These are phyloP conservation scores for Elaeis oleifera DNA, from an alignment of 202 grass and related monocot genomes.

Conservation along the genomic window DNA sequence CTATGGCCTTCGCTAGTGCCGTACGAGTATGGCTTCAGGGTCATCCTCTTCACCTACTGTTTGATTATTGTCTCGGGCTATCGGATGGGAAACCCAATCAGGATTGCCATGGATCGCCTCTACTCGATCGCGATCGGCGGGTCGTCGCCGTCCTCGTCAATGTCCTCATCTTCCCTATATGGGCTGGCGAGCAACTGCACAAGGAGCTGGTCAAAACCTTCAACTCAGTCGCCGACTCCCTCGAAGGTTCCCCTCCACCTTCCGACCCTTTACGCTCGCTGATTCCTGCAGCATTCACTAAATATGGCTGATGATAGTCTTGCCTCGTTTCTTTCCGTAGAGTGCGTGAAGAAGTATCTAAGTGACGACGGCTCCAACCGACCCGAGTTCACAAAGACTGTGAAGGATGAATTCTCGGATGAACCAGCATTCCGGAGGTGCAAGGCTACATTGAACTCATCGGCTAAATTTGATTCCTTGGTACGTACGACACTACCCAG, in stretches of 20 bases:
- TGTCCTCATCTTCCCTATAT: constrained; percentile 57
- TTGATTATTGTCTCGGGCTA: constrained; percentile 81
- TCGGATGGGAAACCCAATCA: constrained; percentile 64
- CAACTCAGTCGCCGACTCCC: constrained; percentile 57
- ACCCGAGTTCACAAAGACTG: constrained; percentile 57
- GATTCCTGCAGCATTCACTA: background rate
- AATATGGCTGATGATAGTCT: background rate
- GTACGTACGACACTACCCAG: constrained; percentile 13
- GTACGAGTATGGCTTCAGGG: constrained; percentile 73
- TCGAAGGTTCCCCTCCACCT: constrained; percentile 45
- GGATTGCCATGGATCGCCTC: constrained; percentile 60
- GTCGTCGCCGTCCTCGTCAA: constrained; percentile 67
- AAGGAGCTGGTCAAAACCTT: constrained; percentile 69
- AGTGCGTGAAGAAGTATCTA: constrained; percentile 79
- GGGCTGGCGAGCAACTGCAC: constrained; percentile 74
- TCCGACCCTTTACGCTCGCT: background rate
- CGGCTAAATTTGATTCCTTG: constrained; percentile 60
- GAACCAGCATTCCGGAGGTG: constrained; percentile 66
- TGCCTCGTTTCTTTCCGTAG: constrained; percentile 26
- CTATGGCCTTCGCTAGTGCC: constrained; percentile 60
- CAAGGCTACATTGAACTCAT: constrained; percentile 47
- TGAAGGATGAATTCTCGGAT: constrained; percentile 63
- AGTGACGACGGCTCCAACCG: constrained; percentile 53
- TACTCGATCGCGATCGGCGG: constrained; percentile 77
- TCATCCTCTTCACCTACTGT: constrained; percentile 81